Percentiles rank a stretch among this genome's conserved stretches.
These are phyloP conservation scores for Umbelopsis sp. DNA, from an alignment of 192 early-diverging fungal species.

Conservation along the genomic window DNA sequence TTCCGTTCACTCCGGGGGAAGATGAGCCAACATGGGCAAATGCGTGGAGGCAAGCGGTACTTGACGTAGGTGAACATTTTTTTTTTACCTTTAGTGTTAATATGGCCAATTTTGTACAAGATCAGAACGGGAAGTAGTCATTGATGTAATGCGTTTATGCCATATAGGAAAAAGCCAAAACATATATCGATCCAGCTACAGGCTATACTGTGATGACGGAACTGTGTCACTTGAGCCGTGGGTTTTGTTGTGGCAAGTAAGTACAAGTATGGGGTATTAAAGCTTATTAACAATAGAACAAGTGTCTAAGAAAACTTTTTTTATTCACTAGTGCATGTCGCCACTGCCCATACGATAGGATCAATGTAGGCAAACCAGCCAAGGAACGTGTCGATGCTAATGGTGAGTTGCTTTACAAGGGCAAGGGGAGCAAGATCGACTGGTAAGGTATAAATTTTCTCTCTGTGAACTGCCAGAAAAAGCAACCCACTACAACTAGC, in stretches of 20 bases:
- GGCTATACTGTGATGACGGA: slow-evolving; percentile 70
- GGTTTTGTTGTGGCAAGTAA: slow-evolving; percentile 65
- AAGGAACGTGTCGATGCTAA: slow-evolving; percentile 31
- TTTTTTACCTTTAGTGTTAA: background rate
- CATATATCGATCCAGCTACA: slow-evolving; percentile 67
- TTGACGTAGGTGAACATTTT: background rate
- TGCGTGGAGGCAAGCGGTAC: slow-evolving; percentile 8
- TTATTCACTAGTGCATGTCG: slow-evolving; percentile 45
- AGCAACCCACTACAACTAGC: too few relatives aligned
- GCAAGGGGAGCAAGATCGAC: slow-evolving; percentile 18
- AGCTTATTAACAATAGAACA: background rate
- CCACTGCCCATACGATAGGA: slow-evolving; percentile 61
- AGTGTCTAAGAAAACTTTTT: background rate
- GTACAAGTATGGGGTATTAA: background rate
- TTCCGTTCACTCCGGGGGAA: background rate
- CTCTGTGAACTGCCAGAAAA: background rate
- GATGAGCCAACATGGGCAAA: slow-evolving; percentile 9
- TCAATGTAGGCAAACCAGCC: slow-evolving; percentile 63
- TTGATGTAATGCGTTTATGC: background rate
- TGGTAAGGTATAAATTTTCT: background rate
- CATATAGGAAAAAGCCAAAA: slow-evolving; percentile 42
- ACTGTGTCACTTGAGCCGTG: slow-evolving; percentile 55
- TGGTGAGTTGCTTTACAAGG: slow-evolving; percentile 17
- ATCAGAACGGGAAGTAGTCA: background rate
- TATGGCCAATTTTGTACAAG: background rate